Evolutionary conservation across 352 stramenopile species (phyloP).

Genomic region (Saprolegnia parasitica): DNA sequence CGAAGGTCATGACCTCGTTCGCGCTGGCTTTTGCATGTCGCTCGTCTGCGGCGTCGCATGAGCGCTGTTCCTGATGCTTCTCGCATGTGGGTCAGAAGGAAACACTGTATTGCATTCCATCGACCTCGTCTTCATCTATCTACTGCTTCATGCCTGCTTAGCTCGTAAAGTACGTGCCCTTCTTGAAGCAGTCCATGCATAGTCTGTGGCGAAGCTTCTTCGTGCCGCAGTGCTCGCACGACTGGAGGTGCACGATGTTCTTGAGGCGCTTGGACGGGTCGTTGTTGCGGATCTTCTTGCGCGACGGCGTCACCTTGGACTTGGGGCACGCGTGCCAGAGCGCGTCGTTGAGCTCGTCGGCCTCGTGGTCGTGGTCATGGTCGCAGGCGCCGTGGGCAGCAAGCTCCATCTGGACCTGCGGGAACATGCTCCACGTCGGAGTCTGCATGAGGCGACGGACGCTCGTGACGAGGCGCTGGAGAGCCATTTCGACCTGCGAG

Average conservation of each 20-base stretch:
- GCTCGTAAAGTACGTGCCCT: slow-evolving; percentile 81
- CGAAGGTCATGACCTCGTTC: too few relatives aligned
- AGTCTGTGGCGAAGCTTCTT: slow-evolving; percentile 86
- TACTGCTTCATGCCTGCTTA: neutral
- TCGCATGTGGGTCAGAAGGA: too few relatives aligned
- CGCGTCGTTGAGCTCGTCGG: slow-evolving; percentile 45
- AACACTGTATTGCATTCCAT: too few relatives aligned
- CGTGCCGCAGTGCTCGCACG: slow-evolving; percentile 71
- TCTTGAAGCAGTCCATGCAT: slow-evolving; percentile 90
- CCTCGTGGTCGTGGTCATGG: slow-evolving; percentile 6
- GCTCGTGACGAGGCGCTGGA: slow-evolving; percentile 13
- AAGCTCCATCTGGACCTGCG: slow-evolving; percentile 17
- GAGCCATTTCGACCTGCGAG: slow-evolving; percentile 16
- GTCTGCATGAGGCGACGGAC: slow-evolving; percentile 15
- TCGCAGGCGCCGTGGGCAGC: slow-evolving; percentile 1
- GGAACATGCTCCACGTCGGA: slow-evolving; percentile 21
- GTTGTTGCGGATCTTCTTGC: slow-evolving; percentile 88
- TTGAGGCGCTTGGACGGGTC: slow-evolving; percentile 80
- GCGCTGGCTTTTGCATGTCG: too few relatives aligned
- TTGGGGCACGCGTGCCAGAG: slow-evolving; percentile 82
- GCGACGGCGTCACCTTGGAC: slow-evolving; percentile 84
- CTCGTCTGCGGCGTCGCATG: too few relatives aligned
- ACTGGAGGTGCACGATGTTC: slow-evolving; percentile 88
- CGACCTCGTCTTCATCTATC: neutral
- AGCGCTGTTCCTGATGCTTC: too few relatives aligned